These are phyloP conservation scores for Xylaria arbuscula DNA, from an alignment of 2,329 filamentous ascomycete genomes.

Conservation along the genomic window DNA sequence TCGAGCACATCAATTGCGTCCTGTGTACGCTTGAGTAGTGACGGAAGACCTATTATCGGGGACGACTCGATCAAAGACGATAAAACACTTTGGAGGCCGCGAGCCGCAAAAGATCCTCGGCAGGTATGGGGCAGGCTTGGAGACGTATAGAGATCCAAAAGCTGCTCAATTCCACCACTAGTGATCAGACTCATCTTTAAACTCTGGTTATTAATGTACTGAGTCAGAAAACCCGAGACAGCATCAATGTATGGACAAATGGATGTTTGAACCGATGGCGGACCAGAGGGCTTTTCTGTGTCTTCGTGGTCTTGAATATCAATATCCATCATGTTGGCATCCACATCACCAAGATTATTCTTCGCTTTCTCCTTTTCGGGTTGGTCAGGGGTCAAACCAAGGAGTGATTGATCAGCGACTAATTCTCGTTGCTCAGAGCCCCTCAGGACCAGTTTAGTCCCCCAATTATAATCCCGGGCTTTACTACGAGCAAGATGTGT, in stretches of 20 bases:
- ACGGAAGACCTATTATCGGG: constrained; percentile 83
- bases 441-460: constrained; percentile 79
- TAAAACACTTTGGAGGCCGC: constrained; percentile 78
- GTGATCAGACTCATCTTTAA: constrained; percentile 81
- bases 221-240: constrained; percentile 77
- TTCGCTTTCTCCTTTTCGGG: constrained; percentile 56
- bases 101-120: constrained; percentile 72
- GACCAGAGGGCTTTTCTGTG: constrained; percentile 34
- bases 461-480: constrained; percentile 75
- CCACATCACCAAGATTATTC: constrained; percentile 54
- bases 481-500: constrained; percentile 77
- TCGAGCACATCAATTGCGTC: constrained; percentile 74
- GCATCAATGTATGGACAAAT: constrained; percentile 79
- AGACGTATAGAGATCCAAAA: constrained; percentile 85
- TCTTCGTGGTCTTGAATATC: constrained; percentile 44
- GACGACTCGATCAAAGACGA: constrained; percentile 83
- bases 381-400: constrained; percentile 33
- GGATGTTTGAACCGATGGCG: constrained; percentile 48
- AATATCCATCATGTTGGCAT: constrained; percentile 75
- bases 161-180: constrained; percentile 81
- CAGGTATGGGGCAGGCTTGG: constrained; percentile 82
- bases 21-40: constrained; percentile 80
- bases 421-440: constrained; percentile 67
- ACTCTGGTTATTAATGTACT: constrained; percentile 79
- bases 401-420: constrained; percentile 63